Evolutionary conservation across 2,329 filamentous ascomycete genomes (phyloP).

Genomic region (Exophiala mesophila): DNA sequence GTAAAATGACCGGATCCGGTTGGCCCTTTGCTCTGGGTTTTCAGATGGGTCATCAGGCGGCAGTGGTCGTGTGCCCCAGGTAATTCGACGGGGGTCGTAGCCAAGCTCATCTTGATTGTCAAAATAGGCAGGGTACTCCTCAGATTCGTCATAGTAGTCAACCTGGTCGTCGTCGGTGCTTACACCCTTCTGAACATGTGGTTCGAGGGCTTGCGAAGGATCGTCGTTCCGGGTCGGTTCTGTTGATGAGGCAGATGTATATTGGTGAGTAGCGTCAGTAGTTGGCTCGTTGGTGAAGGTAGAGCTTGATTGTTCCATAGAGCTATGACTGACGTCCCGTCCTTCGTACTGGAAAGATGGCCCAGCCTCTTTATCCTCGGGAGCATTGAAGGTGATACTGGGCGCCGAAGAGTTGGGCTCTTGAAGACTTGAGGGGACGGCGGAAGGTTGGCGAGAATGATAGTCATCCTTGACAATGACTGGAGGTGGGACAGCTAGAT

Average conservation of each 20-base stretch:
- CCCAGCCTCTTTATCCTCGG: conserved; percentile 11
- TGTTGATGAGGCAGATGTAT: conserved; percentile 6
- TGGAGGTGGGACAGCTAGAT: conserved; percentile 20
- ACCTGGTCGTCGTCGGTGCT: conserved; percentile 7
- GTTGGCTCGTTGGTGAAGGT: background rate
- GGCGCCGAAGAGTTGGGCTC: conserved; percentile 3
- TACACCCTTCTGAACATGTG: conserved; percentile 7
- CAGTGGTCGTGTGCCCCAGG: conserved; percentile 69
- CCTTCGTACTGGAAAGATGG: no score
- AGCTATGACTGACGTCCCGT: no score
- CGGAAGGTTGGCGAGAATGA: background rate
- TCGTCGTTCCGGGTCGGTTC: conserved; percentile 3
- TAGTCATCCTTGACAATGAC: conserved; percentile 16
- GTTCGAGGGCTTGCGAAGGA: background rate
- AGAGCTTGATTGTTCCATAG: background rate
- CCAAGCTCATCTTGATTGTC: conserved; percentile 21
- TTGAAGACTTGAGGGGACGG: background rate
- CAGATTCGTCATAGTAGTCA: conserved; percentile 16
- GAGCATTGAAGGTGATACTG: conserved; percentile 9
- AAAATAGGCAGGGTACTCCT: conserved; percentile 13
- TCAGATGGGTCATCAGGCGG: conserved; percentile 82
- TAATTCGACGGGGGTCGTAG: conserved; percentile 48
- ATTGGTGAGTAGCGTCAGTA: conserved; percentile 6
- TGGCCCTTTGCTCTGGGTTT: conserved; percentile 89
- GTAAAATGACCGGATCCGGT: conserved; percentile 97